Percentiles rank a stretch among this genome's conserved stretches.
These are phyloP conservation scores for Penicillium sclerotiorum DNA, from an alignment of 2,329 filamentous ascomycete species.

Conservation along the genomic window DNA sequence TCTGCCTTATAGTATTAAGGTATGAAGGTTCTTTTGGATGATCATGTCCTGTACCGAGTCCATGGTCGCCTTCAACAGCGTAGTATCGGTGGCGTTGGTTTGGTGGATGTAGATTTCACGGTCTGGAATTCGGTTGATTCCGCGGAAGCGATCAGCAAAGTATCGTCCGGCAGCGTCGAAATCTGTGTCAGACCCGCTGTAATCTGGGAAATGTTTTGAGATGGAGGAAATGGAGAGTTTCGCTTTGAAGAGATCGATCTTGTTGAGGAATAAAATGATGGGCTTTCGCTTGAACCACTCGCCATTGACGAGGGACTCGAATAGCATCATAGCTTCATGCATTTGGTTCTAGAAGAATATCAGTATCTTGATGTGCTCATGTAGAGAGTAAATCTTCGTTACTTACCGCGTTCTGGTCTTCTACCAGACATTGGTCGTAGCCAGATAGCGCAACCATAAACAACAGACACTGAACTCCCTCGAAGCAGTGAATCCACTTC, in stretches of 20 bases:
- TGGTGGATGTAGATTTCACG: conserved; percentile 63
- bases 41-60: conserved; percentile 85
- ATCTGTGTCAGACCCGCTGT: conserved; percentile 70
- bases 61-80: conserved; percentile 84
- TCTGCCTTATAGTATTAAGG: conserved; percentile 65
- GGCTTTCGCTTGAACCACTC: conserved; percentile 83
- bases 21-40: conserved; percentile 79
- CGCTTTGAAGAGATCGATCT: conserved; percentile 81
- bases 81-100: conserved; percentile 66
- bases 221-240: conserved; percentile 74
- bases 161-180: conserved; percentile 77
- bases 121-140: conserved; percentile 66
- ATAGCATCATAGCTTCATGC: conserved; percentile 85
- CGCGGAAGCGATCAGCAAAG: conserved; percentile 78
- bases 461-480: conserved; percentile 87
- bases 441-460: conserved; percentile 95
- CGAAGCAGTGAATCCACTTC: conserved; percentile 97
- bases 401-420: conserved; percentile 92
- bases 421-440: conserved; percentile 93
- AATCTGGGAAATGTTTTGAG: conserved; percentile 76
- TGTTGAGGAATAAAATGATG: conserved; percentile 83
- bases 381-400: too few species aligned
- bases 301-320: conserved; percentile 82
- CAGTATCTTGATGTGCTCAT: background rate
- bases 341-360: conserved; percentile 71